These are phyloP conservation scores for Paraconiothyrium brasiliense DNA, from an alignment of 2,329 filamentous ascomycete genomes.

Conservation along the genomic window DNA sequence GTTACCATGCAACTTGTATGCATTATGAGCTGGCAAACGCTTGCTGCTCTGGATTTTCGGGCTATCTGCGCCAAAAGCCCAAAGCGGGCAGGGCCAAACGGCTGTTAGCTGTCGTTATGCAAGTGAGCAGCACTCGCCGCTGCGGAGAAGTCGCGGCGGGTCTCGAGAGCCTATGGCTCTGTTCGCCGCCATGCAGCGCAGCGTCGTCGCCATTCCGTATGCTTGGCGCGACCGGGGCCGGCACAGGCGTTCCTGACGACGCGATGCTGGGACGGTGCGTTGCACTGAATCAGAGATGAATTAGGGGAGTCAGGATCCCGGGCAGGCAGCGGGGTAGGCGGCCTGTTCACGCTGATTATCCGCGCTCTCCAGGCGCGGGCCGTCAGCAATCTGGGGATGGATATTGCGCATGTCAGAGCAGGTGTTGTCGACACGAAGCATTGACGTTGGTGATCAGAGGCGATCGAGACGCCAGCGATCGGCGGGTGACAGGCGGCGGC, in stretches of 20 bases:
- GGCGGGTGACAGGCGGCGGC: conserved; percentile 7
- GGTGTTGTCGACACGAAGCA: neutral
- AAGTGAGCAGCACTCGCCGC: conserved; percentile 44
- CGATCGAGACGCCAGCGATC: conserved; percentile 3
- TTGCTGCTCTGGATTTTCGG: conserved; percentile 44
- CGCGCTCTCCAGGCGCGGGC: conserved; percentile 25
- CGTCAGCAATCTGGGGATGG: conserved; percentile 30
- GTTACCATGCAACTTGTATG: conserved; percentile 45
- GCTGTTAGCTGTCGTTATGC: conserved; percentile 45
- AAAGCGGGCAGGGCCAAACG: conserved; percentile 48
- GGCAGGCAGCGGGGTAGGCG: conserved; percentile 11
- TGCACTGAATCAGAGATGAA: neutral
- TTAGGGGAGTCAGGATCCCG: conserved; percentile 5
- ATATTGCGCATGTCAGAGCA: neutral
- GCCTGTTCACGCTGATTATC: conserved; percentile 31
- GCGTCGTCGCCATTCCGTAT: conserved; percentile 25
- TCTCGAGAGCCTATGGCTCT: conserved; percentile 34
- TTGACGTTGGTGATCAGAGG: too few species aligned
- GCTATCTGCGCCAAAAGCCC: conserved; percentile 47
- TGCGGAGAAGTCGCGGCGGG: conserved; percentile 39
- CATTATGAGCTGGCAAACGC: conserved; percentile 51
- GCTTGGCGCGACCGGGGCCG: conserved; percentile 38
- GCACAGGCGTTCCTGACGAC: conserved; percentile 32
- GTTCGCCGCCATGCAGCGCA: conserved; percentile 19
- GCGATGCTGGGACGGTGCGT: conserved; percentile 13